Percentiles rank a stretch among this genome's conserved stretches.
These are phyloP conservation scores for Citrullus colocynthis DNA, from an alignment of 306 rosid genomes.

Conservation along the genomic window DNA sequence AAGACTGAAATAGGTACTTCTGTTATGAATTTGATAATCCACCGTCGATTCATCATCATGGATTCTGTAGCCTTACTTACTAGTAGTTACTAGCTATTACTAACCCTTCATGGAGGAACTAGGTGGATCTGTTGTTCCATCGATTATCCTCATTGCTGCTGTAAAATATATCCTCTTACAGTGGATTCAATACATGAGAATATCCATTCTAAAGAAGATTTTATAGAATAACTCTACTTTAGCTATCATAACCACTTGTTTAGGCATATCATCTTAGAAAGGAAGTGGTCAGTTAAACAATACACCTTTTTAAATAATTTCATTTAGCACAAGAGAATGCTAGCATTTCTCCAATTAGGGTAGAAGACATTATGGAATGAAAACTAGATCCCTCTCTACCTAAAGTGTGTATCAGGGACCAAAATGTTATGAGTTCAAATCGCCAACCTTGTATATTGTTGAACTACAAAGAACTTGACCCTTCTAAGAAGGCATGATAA, in stretches of 20 bases:
- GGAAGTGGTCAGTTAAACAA: neutral
- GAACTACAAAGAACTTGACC: too few relatives aligned
- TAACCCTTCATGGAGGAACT: neutral
- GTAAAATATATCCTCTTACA: neutral
- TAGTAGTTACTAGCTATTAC: neutral
- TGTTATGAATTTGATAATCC: neutral
- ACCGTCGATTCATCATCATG: neutral
- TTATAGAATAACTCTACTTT: neutral
- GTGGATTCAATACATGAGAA: neutral
- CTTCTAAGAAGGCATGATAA: neutral
- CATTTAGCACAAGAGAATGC: neutral
- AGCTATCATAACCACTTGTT: neutral
- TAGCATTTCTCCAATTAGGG: neutral
- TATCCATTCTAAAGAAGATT: neutral
- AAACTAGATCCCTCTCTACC: too few relatives aligned
- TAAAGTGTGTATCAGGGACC: too few relatives aligned
- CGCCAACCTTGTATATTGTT: too few relatives aligned
- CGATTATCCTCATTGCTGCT: neutral
- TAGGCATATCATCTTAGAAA: neutral
- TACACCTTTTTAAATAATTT: neutral
- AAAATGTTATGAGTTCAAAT: too few relatives aligned
- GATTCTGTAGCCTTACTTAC: neutral
- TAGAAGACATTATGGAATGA: neutral
- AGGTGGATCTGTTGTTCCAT: neutral
- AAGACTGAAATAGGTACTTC: neutral